Percentiles rank a stretch among this genome's conserved stretches.
These are phyloP conservation scores for Lipomyces yarrowii DNA, from an alignment of 1,139 yeast species.

Conservation along the genomic window DNA sequence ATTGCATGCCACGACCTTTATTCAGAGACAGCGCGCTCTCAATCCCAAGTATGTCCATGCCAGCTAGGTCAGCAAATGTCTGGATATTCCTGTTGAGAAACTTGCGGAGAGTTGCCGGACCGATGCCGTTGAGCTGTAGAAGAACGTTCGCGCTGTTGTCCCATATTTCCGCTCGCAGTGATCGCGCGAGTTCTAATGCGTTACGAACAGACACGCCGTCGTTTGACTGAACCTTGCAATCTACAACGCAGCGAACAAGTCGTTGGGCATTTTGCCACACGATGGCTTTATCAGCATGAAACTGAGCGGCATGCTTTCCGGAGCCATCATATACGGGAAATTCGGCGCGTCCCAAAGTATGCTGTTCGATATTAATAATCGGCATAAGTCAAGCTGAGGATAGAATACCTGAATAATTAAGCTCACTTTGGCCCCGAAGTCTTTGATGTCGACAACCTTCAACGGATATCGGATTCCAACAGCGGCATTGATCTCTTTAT, in stretches of 20 bases:
- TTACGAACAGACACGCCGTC: slow-evolving; percentile 48
- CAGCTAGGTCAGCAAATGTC: slow-evolving; percentile 41
- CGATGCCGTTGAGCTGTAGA: slow-evolving; percentile 52
- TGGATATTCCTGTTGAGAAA: slow-evolving; percentile 45
- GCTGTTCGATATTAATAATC: slow-evolving; percentile 44
- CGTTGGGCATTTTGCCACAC: slow-evolving; percentile 49
- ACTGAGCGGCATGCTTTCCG: slow-evolving; percentile 44
- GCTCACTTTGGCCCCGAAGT: slow-evolving; percentile 33
- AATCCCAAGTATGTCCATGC: slow-evolving; percentile 34
- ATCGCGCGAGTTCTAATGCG: slow-evolving; percentile 45
- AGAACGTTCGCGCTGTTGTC: slow-evolving; percentile 50
- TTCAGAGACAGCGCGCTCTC: slow-evolving; percentile 14
- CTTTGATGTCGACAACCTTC: slow-evolving; percentile 26
- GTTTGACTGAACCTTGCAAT: slow-evolving; percentile 46
- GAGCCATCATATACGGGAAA: slow-evolving; percentile 50
- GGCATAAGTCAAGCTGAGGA: slow-evolving; percentile 40
- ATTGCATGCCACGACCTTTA: slow-evolving; percentile 15
- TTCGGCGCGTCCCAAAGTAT: slow-evolving; percentile 49
- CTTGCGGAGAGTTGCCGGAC: slow-evolving; percentile 46
- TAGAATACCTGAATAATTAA: slow-evolving; percentile 35
- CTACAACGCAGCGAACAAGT: slow-evolving; percentile 49
- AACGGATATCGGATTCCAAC: slow-evolving; percentile 45
- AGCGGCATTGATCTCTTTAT: slow-evolving; percentile 47
- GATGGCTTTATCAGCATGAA: slow-evolving; percentile 49
- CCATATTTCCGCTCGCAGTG: slow-evolving; percentile 52